phyloP scores from a whole-genome alignment of 1,284 basidiomycete species.

The Pseudozyma tsukubaensis region DNA sequence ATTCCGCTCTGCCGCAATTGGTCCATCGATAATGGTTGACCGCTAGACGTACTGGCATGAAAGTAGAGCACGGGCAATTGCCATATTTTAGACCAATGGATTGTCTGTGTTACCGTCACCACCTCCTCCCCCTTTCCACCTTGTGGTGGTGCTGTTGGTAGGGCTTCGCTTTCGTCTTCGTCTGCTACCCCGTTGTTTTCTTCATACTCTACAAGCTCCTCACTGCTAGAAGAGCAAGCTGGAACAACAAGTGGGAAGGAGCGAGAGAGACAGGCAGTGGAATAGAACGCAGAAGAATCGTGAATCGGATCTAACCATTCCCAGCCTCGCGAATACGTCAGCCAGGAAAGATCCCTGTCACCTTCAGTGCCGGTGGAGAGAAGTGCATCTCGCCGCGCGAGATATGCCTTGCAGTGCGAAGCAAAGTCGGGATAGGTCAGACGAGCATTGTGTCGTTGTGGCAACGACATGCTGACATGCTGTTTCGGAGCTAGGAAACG shows the following conservation, averaged over 20 bases:
- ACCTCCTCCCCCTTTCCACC: background rate
- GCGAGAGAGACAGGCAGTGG: conserved; percentile 14
- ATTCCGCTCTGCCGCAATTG: conserved; percentile 4
- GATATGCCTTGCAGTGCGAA: conserved; percentile 3
- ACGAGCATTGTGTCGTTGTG: background rate
- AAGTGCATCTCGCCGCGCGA: conserved; percentile 10
- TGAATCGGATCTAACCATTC: background rate
- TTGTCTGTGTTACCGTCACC: conserved; percentile 18
- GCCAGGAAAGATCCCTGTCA: conserved; percentile 22
- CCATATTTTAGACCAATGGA: conserved; percentile 24
- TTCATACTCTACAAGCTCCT: background rate
- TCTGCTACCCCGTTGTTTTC: too few species aligned
- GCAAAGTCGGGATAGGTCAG: conserved; percentile 11
- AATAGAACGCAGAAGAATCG: background rate
- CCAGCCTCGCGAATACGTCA: conserved; percentile 23
- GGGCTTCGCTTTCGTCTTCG: background rate
- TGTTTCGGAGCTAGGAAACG: background rate
- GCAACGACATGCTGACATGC: background rate
- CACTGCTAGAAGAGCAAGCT: background rate
- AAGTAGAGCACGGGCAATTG: conserved; percentile 31
- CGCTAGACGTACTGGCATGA: conserved; percentile 6
- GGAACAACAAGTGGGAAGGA: conserved; percentile 5
- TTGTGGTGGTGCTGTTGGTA: background rate
- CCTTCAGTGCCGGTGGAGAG: background rate
- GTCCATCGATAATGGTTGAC: conserved; percentile 6